Evolutionary conservation across 768 basidiomycete species (phyloP).

Genomic region (Amanita pallidorosea): DNA sequence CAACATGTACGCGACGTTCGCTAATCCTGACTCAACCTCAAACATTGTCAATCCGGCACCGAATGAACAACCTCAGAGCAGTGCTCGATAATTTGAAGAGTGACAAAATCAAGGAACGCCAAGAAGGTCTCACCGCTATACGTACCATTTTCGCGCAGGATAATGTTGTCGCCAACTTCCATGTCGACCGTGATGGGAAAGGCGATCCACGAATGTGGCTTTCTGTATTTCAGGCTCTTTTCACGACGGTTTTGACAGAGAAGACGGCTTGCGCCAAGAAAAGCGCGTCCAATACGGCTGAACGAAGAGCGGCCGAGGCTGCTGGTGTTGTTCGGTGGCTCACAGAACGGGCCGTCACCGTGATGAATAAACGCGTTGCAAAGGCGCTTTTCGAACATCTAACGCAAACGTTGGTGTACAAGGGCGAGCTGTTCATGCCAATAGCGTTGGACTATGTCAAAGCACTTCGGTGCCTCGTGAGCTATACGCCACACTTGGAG

Average conservation of each 20-base stretch:
- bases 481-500: slow-evolving; percentile 69
- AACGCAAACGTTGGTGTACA: slow-evolving; percentile 42
- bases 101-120: slow-evolving; percentile 60
- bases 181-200: slow-evolving; percentile 23
- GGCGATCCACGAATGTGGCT: slow-evolving; percentile 40
- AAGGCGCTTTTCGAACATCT: slow-evolving; percentile 57
- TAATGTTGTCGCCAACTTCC: slow-evolving; percentile 32
- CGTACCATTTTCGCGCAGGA: slow-evolving; percentile 40
- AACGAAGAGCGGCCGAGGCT: slow-evolving; percentile 53
- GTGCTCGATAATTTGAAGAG: slow-evolving; percentile 44
- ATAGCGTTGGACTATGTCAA: slow-evolving; percentile 79
- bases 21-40: background rate
- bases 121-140: slow-evolving; percentile 47
- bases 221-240: slow-evolving; percentile 62
- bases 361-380: slow-evolving; percentile 44
- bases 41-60: background rate
- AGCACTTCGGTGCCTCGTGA: slow-evolving; percentile 53
- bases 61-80: slow-evolving; percentile 27
- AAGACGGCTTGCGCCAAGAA: slow-evolving; percentile 34
- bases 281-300: slow-evolving; percentile 26
- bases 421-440: slow-evolving; percentile 42
- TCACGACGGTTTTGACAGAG: slow-evolving; percentile 55
- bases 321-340: slow-evolving; percentile 65
- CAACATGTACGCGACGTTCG: too few species aligned
- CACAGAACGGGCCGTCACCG: slow-evolving; percentile 47